A percentile compares a stretch with the other conserved stretches of the same genome.
Evolutionary conservation across 2,329 filamentous ascomycete genomes (phyloP).

Genomic region (Cladosporium sp.): DNA sequence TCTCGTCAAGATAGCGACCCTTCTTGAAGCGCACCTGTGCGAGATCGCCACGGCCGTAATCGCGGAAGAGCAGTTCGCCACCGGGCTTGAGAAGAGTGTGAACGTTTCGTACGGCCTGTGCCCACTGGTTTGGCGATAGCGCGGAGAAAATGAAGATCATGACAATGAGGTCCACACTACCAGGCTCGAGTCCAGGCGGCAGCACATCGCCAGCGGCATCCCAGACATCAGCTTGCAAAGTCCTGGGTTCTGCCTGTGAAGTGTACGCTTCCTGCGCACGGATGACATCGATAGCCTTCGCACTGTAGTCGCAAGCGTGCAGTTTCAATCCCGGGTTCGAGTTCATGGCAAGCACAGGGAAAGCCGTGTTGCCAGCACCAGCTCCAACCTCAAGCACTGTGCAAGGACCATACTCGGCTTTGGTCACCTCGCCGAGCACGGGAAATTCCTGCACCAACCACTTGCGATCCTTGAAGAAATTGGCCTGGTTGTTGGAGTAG

Average conservation of each 20-base stretch:
- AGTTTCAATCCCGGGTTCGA: slow-evolving; percentile 78
- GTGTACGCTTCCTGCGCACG: slow-evolving; percentile 76
- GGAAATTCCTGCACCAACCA: slow-evolving; percentile 98
- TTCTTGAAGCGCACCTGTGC: slow-evolving; percentile 98
- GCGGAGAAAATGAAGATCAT: slow-evolving; percentile 98
- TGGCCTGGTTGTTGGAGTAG: slow-evolving; percentile 95
- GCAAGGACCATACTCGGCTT: slow-evolving; percentile 66
- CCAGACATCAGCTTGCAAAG: slow-evolving; percentile 91
- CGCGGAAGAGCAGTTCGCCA: slow-evolving; percentile 90
- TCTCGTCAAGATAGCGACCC: slow-evolving; percentile 88
- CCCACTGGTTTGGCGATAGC: slow-evolving; percentile 81
- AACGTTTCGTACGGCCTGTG: slow-evolving; percentile 76
- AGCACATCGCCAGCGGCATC: slow-evolving; percentile 71
- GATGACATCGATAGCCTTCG: slow-evolving; percentile 92
- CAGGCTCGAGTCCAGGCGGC: slow-evolving; percentile 73
- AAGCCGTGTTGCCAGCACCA: slow-evolving; percentile 94
- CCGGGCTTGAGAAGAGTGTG: slow-evolving; percentile 83
- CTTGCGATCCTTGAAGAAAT: slow-evolving; percentile 98
- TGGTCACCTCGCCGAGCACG: slow-evolving; percentile 73
- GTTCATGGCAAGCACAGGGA: slow-evolving; percentile 83
- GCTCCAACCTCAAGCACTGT: slow-evolving; percentile 88
- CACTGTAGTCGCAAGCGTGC: slow-evolving; percentile 95
- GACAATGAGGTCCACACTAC: slow-evolving; percentile 85
- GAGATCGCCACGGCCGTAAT: slow-evolving; percentile 93
- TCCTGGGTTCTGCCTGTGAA: slow-evolving; percentile 42